These are phyloP conservation scores for Solanum phureja DNA, from an alignment of 257 asterid species.

Conservation along the genomic window DNA sequence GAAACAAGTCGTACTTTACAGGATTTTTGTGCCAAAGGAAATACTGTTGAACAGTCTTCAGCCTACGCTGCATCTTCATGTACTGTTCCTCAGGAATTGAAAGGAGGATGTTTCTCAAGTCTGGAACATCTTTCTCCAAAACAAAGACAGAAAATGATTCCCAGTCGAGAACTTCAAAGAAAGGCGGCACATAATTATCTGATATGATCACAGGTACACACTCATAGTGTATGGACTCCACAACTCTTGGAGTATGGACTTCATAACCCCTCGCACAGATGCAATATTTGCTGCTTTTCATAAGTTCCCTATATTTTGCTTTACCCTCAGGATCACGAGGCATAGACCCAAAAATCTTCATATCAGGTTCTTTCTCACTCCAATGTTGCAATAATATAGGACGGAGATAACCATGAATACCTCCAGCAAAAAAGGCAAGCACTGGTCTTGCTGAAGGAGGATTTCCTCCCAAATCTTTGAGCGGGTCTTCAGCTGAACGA, in stretches of 20 bases:
- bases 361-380: constrained; percentile 37
- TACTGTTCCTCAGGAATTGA: constrained; percentile 42
- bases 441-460: constrained; percentile 29
- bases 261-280: constrained; percentile 57
- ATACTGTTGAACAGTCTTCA: constrained; percentile 27
- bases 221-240: constrained; percentile 47
- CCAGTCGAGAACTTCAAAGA: constrained; percentile 48
- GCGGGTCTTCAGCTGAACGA: constrained; percentile 37
- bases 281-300: constrained; percentile 58
- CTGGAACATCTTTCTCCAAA: constrained; percentile 40
- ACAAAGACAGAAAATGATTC: constrained; percentile 46
- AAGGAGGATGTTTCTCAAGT: constrained; percentile 42
- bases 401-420: constrained; percentile 57
- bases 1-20: constrained; percentile 45
- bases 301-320: constrained; percentile 38
- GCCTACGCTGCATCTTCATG: constrained; percentile 29
- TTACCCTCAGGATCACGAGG: constrained; percentile 43
- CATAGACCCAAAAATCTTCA: constrained; percentile 48
- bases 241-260: constrained; percentile 53
- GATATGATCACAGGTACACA: constrained; percentile 59
- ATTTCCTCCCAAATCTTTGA: constrained; percentile 35
- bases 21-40: constrained; percentile 57
- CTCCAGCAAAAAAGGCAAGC: constrained; percentile 60
- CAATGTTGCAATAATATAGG: constrained; percentile 43
- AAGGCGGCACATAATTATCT: constrained; percentile 54